Evolutionary conservation across 108 stramenopile genomes (phyloP), one percentile per base, ranked within the genome.

Genomic region (Cyclostephanos tholiformis): DNA sequence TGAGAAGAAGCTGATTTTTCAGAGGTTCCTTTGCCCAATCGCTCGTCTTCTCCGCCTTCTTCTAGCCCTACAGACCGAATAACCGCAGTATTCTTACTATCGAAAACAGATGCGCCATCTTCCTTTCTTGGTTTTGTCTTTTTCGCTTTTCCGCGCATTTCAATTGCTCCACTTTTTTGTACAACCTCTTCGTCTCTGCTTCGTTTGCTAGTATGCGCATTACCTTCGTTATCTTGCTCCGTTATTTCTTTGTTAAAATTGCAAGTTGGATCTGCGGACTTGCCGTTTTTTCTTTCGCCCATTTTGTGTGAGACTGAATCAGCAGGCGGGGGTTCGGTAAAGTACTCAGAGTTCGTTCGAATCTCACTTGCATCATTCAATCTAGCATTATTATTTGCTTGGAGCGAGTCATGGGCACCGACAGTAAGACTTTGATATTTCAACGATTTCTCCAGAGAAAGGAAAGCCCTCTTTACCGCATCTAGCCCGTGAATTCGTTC

Each of bases 391-490:
- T 53, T 25, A 53, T 6, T 22, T 53, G 52, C 17, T 53, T 53
- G 13, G 19, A 14, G 20, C 14, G 20, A 7, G 7, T 53, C 3
- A 2, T 16, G 53, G 53, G 53, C 53, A 55, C 26, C 22, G 23
- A 0, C 26, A 14, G 3, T 0, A 46, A 46, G 44, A 46, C 44
- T 46, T 14, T 46, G 44, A 0, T 55, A 0, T 55, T 3, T 27
- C 25, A 55, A 55, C 0, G 53, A 19, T 6, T 55, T 27, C 1
- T 55, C 53, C 53, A 55, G 26, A 5, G 13, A 55, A 27, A 27
- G 26, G 22, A 55, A 55, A 10, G 53, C 26, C 53, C 53, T 55
- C 25, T 55, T 55, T 8, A 27, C 53, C 53, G 53, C 53, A 55
- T 55, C 23, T 16, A 55, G 22, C 53, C 53, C 53, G 26, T 55